Percentiles rank a stretch among this genome's conserved stretches.
phyloP scores from a whole-genome alignment of 1,284 basidiomycete genomes.

The Wolfiporia cocos region DNA sequence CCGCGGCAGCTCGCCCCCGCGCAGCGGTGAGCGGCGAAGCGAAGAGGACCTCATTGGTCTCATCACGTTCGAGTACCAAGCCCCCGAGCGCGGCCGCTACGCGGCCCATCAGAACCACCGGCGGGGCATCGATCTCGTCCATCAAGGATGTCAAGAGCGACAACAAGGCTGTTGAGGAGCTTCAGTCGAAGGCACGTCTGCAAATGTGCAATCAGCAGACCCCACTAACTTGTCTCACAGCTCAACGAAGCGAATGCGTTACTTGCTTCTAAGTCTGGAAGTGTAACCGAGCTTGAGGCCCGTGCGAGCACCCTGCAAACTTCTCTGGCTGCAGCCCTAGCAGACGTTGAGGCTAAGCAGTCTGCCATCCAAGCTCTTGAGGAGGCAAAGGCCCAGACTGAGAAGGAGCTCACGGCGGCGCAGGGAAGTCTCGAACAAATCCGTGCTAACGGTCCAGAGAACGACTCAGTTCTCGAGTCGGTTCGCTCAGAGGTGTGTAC shows the following conservation, averaged over 20 bases:
- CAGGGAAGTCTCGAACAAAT: conserved; percentile 36
- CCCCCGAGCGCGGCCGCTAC: conserved; percentile 22
- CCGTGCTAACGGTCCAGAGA: conserved; percentile 34
- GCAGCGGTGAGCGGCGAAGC: conserved; percentile 30
- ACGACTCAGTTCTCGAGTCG: conserved; percentile 31
- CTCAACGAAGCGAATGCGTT: conserved; percentile 49
- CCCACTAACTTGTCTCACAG: conserved; percentile 30
- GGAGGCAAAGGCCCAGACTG: conserved; percentile 39
- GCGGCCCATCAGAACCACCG: conserved; percentile 35
- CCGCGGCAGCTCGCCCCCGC: conserved; percentile 25
- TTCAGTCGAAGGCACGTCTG: conserved; percentile 54
- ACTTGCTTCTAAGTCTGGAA: conserved; percentile 43
- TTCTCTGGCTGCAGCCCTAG: conserved; percentile 41
- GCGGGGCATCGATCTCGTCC: conserved; percentile 57
- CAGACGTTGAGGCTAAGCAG: conserved; percentile 43
- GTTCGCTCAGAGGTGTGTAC: conserved; percentile 46
- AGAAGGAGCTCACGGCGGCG: conserved; percentile 40
- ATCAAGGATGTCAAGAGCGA: conserved; percentile 64
- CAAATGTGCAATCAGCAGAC: no score
- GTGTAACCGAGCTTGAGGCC: conserved; percentile 43
- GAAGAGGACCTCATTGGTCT: conserved; percentile 18
- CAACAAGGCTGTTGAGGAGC: conserved; percentile 44
- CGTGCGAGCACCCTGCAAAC: conserved; percentile 44
- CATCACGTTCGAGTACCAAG: conserved; percentile 23
- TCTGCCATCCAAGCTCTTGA: conserved; percentile 40